Conservation (phyloP, 1,284 basidiomycete species). For the Mycena sp. region DNA sequence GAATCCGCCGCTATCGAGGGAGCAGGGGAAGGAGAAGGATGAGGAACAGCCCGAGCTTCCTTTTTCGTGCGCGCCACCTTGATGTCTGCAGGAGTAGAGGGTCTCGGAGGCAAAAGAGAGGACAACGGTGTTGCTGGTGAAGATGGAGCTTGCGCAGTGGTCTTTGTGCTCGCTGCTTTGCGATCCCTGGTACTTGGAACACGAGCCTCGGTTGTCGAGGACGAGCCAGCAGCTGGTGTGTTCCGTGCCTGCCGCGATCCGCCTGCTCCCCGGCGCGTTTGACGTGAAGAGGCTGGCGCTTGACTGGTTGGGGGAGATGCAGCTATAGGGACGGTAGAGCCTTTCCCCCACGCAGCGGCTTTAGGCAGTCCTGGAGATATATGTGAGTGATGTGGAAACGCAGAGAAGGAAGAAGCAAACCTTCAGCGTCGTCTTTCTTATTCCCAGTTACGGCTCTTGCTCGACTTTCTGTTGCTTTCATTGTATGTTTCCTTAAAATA, state of each 20-base stretch:
- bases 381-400: slow-evolving; percentile 30
- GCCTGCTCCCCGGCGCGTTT: slow-evolving; percentile 50
- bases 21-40: slow-evolving; percentile 58
- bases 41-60: slow-evolving; percentile 45
- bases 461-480: slow-evolving; percentile 83
- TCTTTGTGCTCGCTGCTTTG: slow-evolving; percentile 45
- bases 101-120: slow-evolving; percentile 49
- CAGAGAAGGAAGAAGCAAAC: slow-evolving; percentile 49
- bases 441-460: slow-evolving; percentile 54
- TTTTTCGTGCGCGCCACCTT: slow-evolving; percentile 51
- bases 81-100: slow-evolving; percentile 56
- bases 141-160: slow-evolving; percentile 60
- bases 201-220: slow-evolving; percentile 37
- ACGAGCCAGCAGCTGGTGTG: slow-evolving; percentile 49
- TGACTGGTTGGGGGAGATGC: slow-evolving; percentile 31
- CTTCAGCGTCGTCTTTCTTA: slow-evolving; percentile 69
- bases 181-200: slow-evolving; percentile 39
- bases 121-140: slow-evolving; percentile 67
- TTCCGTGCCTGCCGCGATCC: slow-evolving; percentile 31
- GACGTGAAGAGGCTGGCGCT: slow-evolving; percentile 43
- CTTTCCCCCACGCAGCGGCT: slow-evolving; percentile 85
- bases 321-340: slow-evolving; percentile 30
- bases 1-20: slow-evolving; percentile 55
- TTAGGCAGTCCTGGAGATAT: slow-evolving; percentile 71
- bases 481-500: slow-evolving; percentile 78